phyloP scores from a whole-genome alignment of 2,329 filamentous ascomycete genomes.

The Daldinia eschscholtzii region DNA sequence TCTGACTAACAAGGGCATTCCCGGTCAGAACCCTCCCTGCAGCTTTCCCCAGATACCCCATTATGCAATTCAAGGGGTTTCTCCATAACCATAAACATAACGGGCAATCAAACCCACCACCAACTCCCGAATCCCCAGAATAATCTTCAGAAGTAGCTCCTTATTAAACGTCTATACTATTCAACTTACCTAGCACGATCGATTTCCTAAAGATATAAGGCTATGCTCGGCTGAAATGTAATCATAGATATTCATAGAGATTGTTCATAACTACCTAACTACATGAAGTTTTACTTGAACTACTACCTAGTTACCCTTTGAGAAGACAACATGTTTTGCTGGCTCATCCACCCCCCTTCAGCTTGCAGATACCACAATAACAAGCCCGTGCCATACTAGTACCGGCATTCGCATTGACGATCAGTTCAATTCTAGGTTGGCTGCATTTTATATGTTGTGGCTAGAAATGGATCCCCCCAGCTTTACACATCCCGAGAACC shows the following conservation, averaged over 20 bases:
- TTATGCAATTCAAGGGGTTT: slow-evolving; percentile 39
- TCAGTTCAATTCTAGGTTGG: not conserved
- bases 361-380: not conserved
- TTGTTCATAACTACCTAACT: no score
- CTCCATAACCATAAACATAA: slow-evolving; percentile 4
- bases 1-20: slow-evolving; percentile 19
- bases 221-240: not conserved
- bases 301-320: not conserved
- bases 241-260: not conserved
- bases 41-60: slow-evolving; percentile 40
- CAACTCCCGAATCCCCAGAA: not conserved
- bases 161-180: slow-evolving; percentile 3
- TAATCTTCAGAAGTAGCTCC: not conserved
- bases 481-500: not conserved
- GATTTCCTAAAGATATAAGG: not conserved
- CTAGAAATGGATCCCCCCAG: not conserved
- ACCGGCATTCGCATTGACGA: not conserved
- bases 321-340: not conserved
- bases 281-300: not conserved
- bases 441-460: not conserved
- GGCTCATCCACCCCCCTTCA: not conserved
- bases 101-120: not conserved
- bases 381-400: not conserved
- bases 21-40: slow-evolving; percentile 21
- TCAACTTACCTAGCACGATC: not conserved